These are phyloP conservation scores for Pseudopyricularia javanii DNA, from an alignment of 2,329 filamentous ascomycete species.

Conservation along the genomic window DNA sequence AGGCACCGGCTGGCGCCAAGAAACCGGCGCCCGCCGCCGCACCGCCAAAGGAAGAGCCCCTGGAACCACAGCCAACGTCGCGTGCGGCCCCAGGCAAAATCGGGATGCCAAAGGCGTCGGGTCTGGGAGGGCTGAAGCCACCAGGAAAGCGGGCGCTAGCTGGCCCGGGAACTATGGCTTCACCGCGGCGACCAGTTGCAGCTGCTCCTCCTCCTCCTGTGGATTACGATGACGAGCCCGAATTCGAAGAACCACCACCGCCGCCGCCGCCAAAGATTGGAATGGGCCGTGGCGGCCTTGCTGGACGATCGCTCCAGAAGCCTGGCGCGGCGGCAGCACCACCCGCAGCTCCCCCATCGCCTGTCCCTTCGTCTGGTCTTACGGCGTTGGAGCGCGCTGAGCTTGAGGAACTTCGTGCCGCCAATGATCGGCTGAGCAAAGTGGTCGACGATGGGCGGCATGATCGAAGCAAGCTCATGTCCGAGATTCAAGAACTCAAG, in stretches of 20 bases:
- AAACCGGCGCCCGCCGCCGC: constrained; percentile 27
- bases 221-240: constrained; percentile 40
- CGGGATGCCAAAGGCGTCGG: constrained; percentile 39
- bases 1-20: constrained; percentile 28
- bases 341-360: constrained; percentile 38
- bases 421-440: constrained; percentile 66
- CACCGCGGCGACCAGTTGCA: constrained; percentile 37
- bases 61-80: constrained; percentile 46
- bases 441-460: constrained; percentile 71
- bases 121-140: constrained; percentile 45
- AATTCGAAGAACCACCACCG: constrained; percentile 12
- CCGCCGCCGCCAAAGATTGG: constrained; percentile 52
- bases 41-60: constrained; percentile 35
- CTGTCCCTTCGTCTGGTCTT: constrained; percentile 52
- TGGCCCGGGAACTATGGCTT: constrained; percentile 33
- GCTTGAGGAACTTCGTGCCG: constrained; percentile 72
- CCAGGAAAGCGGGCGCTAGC: constrained; percentile 43
- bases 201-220: constrained; percentile 32
- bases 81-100: constrained; percentile 38
- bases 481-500: constrained; percentile 86
- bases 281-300: constrained; percentile 68
- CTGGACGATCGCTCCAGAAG: constrained; percentile 74
- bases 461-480: constrained; percentile 69
- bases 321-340: constrained; percentile 41
- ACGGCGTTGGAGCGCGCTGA: constrained; percentile 80